Evolutionary conservation across 129 eudicot species (phyloP), one percentile per base, ranked within the genome.

Genomic region (Tagetes erecta): DNA sequence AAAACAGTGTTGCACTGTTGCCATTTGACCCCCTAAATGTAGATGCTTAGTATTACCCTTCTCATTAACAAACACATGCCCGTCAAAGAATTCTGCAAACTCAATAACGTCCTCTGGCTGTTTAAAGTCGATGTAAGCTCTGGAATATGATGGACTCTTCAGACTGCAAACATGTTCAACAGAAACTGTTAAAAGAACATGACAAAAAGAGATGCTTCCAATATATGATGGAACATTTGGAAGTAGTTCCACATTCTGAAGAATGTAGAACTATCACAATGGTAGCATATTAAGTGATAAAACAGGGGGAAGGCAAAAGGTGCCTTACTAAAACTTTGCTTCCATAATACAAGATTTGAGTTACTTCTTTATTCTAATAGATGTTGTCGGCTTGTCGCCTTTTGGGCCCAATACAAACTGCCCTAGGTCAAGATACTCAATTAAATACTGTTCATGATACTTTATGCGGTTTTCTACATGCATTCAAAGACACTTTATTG

Each of bases 11-110:
- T 64, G 68, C 12, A 14, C 44, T 44, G 40, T 73, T 64, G 68
- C 27, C 55, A 68, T 50, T 40, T 47, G 71, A 44, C 49, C 45
- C 36, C 72, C 58, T 71, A 72, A 58, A 71, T 3, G 49, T 9
- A 70, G 53, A 78, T 49, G 31, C 45, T 56, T 10, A 69, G 73
- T 41, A 76, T 81, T 85, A 92, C 97, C 97, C 79, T 89, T 92
- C 76, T 92, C 97, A 74, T 92, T 92, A 36, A 92, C 96, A 84
- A 92, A 92, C 68, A 92, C 87, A 72, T 92, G 97, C 39, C 94
- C 96, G 3, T 85, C 84, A 71, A 92, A 92, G 78, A 87, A 85
- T 83, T 92, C 97, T 6, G 97, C 97, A 83, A 92, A 92, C 84
- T 89, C 97, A 41, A 92, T 67, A 66, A 89, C 97, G 72, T 92